phyloP scores from a whole-genome alignment of 2,329 filamentous ascomycete genomes.

The Aspergillus neoniger region DNA sequence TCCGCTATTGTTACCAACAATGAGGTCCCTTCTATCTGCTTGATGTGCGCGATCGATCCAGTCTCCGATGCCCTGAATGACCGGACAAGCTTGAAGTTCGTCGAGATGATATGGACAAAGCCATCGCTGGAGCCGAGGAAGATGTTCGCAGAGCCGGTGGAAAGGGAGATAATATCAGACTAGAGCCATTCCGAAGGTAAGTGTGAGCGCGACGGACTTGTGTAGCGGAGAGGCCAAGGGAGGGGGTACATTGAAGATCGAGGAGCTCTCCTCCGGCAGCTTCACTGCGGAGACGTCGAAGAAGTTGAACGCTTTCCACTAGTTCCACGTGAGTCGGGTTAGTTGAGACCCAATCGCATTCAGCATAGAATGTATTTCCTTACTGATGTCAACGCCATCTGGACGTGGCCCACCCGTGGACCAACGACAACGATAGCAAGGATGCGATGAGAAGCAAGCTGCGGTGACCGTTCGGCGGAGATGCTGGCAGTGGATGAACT shows the following conservation, averaged over 20 bases:
- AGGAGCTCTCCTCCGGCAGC: slow-evolving; percentile 74
- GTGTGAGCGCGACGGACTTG: background rate
- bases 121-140: slow-evolving; percentile 88
- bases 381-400: slow-evolving; percentile 50
- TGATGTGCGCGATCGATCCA: slow-evolving; percentile 80
- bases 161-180: slow-evolving; percentile 76
- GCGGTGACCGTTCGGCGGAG: slow-evolving; percentile 14
- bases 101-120: slow-evolving; percentile 81
- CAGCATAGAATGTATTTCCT: background rate
- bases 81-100: slow-evolving; percentile 81
- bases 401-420: slow-evolving; percentile 36
- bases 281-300: slow-evolving; percentile 90
- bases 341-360: background rate
- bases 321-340: slow-evolving; percentile 12
- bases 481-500: slow-evolving; percentile 15
- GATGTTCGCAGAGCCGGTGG: slow-evolving; percentile 83
- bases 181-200: slow-evolving; percentile 25
- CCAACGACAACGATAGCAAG: slow-evolving; percentile 14
- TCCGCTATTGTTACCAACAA: slow-evolving; percentile 80
- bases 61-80: slow-evolving; percentile 84
- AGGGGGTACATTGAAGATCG: slow-evolving; percentile 73
- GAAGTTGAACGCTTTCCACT: slow-evolving; percentile 99
- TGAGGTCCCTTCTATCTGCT: slow-evolving; percentile 83
- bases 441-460: slow-evolving; percentile 18
- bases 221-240: background rate